These are phyloP conservation scores for Colletotrichum graminicola DNA, from an alignment of 2,329 filamentous ascomycete species.

Conservation along the genomic window DNA sequence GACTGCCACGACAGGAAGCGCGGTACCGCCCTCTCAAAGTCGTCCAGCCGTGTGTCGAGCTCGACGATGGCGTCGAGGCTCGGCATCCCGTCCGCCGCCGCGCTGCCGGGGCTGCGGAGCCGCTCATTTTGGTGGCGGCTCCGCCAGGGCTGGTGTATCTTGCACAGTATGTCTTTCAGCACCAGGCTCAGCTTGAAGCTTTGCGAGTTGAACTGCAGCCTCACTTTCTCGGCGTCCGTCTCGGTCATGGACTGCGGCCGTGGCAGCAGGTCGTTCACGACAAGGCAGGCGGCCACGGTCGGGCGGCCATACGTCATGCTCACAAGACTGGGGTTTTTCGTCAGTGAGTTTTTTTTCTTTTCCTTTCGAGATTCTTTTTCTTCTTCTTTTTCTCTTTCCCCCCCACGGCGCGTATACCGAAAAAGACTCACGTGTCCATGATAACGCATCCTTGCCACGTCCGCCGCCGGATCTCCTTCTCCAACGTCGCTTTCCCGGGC, in stretches of 20 bases:
- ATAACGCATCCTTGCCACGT: conserved; percentile 57
- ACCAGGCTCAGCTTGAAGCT: conserved; percentile 43
- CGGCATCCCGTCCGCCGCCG: background rate
- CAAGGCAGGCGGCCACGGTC: background rate
- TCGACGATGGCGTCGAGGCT: conserved; percentile 15
- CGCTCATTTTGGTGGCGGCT: background rate
- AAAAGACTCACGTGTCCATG: conserved; percentile 52
- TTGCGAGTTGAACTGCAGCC: conserved; percentile 40
- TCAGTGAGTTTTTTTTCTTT: background rate
- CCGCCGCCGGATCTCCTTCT: conserved; percentile 52
- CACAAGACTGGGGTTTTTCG: background rate
- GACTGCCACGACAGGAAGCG: conserved; percentile 1
- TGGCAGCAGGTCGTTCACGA: background rate
- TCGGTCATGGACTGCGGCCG: background rate
- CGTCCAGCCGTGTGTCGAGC: background rate
- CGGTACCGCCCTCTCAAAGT: background rate
- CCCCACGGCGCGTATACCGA: background rate
- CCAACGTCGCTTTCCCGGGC: conserved; percentile 45
- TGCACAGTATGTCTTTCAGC: conserved; percentile 49
- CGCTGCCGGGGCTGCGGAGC: background rate
- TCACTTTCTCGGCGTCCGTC: background rate
- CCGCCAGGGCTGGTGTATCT: conserved; percentile 48
- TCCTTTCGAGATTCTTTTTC: too few species aligned
- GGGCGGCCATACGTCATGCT: conserved; percentile 19
- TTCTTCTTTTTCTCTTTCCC: rapidly evolving